These are phyloP conservation scores for Kazachstania sp. DNA, from an alignment of 1,139 yeast genomes.

Conservation along the genomic window DNA sequence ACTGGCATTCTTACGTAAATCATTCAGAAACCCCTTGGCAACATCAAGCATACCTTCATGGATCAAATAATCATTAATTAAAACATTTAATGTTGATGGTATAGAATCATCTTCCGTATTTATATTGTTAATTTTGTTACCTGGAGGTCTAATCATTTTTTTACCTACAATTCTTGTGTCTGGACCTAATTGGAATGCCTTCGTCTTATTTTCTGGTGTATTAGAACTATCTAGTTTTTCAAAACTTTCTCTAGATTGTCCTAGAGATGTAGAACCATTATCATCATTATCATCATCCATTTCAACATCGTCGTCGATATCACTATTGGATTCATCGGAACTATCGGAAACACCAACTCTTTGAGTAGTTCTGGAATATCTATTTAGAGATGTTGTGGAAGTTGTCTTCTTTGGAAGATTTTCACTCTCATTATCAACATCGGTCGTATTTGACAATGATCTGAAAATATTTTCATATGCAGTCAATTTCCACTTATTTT, in stretches of 20 bases:
- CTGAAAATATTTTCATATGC: conserved; percentile 26
- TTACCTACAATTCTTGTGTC: conserved; percentile 17
- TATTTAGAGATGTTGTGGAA: not conserved
- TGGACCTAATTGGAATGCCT: conserved; percentile 13
- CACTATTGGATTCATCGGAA: not conserved
- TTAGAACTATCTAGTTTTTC: not conserved
- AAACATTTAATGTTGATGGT: conserved; percentile 41
- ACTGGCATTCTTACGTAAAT: conserved; percentile 27
- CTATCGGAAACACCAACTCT: conserved; percentile 1
- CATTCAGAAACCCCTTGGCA: conserved; percentile 51
- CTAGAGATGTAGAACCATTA: not conserved
- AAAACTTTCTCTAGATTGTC: not conserved
- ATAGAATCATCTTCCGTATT: conserved; percentile 31
- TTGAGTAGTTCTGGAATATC: not conserved
- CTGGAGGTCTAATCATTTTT: conserved; percentile 23
- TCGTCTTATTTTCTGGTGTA: conserved; percentile 5
- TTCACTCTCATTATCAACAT: not conserved
- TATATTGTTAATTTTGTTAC: conserved; percentile 20
- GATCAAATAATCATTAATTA: conserved; percentile 61
- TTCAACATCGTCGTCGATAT: not conserved
- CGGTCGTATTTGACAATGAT: conserved; percentile 1
- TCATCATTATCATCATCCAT: conserved; percentile 1
- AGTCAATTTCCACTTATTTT: conserved; percentile 38
- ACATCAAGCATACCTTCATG: conserved; percentile 69
- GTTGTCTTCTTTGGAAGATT: not conserved